Percentiles rank a stretch among this genome's conserved stretches.
Evolutionary conservation across 2,329 filamentous ascomycete species (phyloP).

Genomic region (Nectriaceae sp.): DNA sequence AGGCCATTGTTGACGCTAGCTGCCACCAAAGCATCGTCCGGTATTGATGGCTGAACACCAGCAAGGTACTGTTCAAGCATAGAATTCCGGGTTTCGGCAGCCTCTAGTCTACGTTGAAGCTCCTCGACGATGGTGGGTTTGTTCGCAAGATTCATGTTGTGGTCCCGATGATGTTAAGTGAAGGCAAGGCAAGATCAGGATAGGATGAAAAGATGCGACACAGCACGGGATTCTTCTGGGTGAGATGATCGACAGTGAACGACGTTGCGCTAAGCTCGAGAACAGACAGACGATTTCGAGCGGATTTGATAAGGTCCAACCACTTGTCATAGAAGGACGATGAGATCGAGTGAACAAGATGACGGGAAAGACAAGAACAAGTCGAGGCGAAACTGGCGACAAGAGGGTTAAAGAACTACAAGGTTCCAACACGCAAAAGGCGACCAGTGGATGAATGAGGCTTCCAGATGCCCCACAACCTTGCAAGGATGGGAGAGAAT

Average conservation of each 20-base stretch:
- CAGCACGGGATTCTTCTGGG: neutral
- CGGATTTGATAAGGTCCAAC: neutral
- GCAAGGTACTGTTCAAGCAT: too few relatives aligned
- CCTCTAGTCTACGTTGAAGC: conserved; percentile 29
- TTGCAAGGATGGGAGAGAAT: conserved; percentile 17
- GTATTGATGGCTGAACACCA: conserved; percentile 17
- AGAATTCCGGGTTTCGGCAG: conserved; percentile 20
- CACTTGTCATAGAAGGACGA: neutral
- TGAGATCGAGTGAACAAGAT: conserved; percentile 5
- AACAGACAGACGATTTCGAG: neutral
- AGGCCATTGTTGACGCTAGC: conserved; percentile 19
- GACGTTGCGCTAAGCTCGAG: neutral
- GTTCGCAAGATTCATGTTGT: conserved; percentile 26
- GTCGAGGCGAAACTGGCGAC: conserved; percentile 21
- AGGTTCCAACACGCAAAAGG: conserved; percentile 24
- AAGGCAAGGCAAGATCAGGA: neutral
- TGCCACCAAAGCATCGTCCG: conserved; percentile 19
- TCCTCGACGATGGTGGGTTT: conserved; percentile 22
- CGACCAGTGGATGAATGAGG: conserved; percentile 31
- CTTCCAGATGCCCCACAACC: conserved; percentile 26
- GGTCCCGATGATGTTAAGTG: neutral
- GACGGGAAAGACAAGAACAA: conserved; percentile 17
- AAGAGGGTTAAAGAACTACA: conserved; percentile 26
- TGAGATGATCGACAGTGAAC: neutral
- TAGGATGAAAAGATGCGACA: neutral